phyloP scores from a whole-genome alignment of 2,329 filamentous ascomycete species.

The Gliomastix tumulicola region DNA sequence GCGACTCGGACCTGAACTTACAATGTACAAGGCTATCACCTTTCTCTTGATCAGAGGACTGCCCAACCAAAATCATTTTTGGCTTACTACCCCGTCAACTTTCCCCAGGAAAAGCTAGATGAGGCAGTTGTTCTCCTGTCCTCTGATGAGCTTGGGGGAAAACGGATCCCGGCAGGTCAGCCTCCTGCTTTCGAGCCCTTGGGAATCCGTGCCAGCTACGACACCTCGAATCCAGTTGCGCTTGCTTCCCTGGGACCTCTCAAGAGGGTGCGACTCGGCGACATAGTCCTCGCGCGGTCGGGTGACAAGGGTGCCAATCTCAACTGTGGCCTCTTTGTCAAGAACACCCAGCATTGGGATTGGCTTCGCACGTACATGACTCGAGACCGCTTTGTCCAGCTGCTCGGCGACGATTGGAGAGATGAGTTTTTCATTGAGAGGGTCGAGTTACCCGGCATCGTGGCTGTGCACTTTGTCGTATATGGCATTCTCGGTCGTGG shows the following conservation, averaged over 20 bases:
- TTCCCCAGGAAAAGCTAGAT: constrained; percentile 23
- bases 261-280: constrained; percentile 12
- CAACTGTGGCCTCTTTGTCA: constrained; percentile 34
- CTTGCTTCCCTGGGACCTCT: constrained; percentile 11
- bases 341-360: constrained; percentile 29
- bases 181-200: too few species aligned
- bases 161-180: too few species aligned
- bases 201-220: constrained; percentile 13
- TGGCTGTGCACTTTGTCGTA: constrained; percentile 21
- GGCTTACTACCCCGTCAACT: constrained; percentile 16
- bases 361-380: constrained; percentile 32
- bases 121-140: constrained; percentile 13
- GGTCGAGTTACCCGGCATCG: constrained; percentile 28
- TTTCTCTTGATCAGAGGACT: constrained; percentile 30
- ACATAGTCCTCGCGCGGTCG: constrained; percentile 13
- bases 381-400: constrained; percentile 20
- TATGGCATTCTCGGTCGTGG: constrained; percentile 38
- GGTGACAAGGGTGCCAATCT: constrained; percentile 30
- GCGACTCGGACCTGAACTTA: background rate
- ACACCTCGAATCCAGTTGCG: constrained; percentile 6
- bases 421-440: constrained; percentile 24
- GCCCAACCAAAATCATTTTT: constrained; percentile 15
- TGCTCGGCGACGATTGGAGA: constrained; percentile 17
- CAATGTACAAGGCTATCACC: constrained; percentile 17
- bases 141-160: too few species aligned